phyloP scores from a whole-genome alignment of 257 asterid genomes.

The Solanum habrochaites region DNA sequence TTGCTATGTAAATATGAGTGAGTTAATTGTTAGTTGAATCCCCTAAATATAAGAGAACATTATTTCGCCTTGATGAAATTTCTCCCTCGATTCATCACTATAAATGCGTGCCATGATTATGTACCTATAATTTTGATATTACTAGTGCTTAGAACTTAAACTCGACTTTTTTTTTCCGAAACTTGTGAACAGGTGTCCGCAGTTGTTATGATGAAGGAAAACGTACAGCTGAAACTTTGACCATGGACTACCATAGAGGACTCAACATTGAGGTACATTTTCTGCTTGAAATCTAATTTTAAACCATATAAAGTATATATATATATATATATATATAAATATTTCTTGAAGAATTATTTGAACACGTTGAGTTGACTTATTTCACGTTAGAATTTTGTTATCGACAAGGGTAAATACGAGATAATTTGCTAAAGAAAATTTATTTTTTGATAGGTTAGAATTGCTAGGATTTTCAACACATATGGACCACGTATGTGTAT shows the following conservation, averaged over 20 bases:
- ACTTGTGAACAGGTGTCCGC: constrained; percentile 48
- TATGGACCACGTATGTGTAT: constrained; percentile 94
- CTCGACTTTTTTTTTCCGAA: not conserved
- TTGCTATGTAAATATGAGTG: no score
- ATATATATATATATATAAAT: not conserved
- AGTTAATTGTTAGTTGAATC: not conserved
- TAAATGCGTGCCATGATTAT: not conserved
- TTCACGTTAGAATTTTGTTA: not conserved
- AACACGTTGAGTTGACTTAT: not conserved
- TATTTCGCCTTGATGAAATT: not conserved
- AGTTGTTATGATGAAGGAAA: constrained; percentile 95
- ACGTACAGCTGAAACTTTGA: constrained; percentile 81
- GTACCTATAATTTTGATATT: not conserved
- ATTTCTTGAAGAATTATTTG: not conserved
- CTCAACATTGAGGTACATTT: constrained; percentile 61
- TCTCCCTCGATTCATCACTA: not conserved
- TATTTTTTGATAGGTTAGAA: constrained; percentile 42
- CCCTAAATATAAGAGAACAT: not conserved
- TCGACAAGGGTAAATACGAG: not conserved
- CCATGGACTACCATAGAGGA: constrained; percentile 92
- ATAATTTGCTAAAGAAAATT: not conserved
- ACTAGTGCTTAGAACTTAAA: not conserved
- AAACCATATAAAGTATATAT: not conserved
- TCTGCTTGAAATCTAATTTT: not conserved
- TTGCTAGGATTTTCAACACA: constrained; percentile 89